These are phyloP conservation scores for Hymenoscyphus infarciens DNA, from an alignment of 2,329 filamentous ascomycete species.

Conservation along the genomic window DNA sequence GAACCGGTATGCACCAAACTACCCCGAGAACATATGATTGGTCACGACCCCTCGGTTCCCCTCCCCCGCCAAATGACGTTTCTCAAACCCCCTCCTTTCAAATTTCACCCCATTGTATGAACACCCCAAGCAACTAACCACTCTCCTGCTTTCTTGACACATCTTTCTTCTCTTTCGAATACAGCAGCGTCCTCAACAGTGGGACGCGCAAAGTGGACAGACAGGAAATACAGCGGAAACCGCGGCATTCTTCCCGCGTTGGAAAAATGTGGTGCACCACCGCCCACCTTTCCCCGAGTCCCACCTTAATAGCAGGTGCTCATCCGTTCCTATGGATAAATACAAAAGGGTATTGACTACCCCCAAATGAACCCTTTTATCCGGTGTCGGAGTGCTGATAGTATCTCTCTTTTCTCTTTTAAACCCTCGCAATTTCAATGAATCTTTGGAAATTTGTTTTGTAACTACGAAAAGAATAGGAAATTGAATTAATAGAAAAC, in stretches of 20 bases:
- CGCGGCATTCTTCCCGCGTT: neutral
- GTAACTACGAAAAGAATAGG: neutral
- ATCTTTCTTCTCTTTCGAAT: neutral
- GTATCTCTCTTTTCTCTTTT: neutral
- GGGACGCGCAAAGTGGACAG: neutral
- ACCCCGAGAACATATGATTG: neutral
- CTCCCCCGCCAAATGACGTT: constrained; percentile 8
- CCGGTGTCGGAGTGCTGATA: neutral
- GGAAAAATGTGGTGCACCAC: neutral
- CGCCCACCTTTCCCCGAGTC: constrained; percentile 1
- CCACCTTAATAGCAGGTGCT: neutral
- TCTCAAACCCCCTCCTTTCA: neutral
- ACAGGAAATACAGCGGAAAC: neutral
- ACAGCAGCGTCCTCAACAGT: neutral
- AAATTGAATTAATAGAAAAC: neutral
- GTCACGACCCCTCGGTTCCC: neutral
- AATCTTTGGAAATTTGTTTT: too few relatives aligned
- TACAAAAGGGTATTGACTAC: neutral
- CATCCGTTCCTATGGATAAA: neutral
- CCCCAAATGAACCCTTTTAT: neutral
- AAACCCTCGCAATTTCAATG: too few relatives aligned
- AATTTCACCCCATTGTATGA: neutral
- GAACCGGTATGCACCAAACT: neutral
- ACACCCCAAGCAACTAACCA: neutral
- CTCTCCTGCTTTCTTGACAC: neutral